These are phyloP conservation scores for Neurospora sp. DNA, from an alignment of 2,329 filamentous ascomycete species.

Conservation along the genomic window DNA sequence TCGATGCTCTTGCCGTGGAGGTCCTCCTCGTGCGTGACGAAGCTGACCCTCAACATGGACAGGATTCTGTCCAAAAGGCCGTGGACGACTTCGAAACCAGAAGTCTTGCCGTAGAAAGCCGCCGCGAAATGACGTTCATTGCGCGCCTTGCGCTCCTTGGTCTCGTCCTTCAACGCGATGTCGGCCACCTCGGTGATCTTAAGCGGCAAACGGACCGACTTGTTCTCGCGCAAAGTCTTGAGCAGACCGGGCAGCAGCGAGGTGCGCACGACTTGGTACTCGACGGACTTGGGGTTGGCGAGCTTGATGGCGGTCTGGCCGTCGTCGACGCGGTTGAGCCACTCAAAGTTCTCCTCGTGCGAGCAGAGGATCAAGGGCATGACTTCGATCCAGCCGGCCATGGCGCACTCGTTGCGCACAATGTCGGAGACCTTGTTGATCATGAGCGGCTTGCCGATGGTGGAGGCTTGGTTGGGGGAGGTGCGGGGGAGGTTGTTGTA, in stretches of 20 bases:
- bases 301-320: constrained; percentile 74
- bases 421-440: constrained; percentile 96
- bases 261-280: constrained; percentile 90
- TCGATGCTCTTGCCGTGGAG: constrained; percentile 41
- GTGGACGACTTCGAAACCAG: constrained; percentile 92
- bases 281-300: constrained; percentile 84
- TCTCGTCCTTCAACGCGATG: constrained; percentile 81
- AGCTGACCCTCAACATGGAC: constrained; percentile 79
- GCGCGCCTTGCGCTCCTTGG: constrained; percentile 67
- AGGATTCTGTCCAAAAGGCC: constrained; percentile 86
- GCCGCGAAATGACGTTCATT: constrained; percentile 97
- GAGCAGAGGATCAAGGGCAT: constrained; percentile 95
- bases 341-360: constrained; percentile 95
- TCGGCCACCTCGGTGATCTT: constrained; percentile 89
- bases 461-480: constrained; percentile 77
- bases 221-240: constrained; percentile 92
- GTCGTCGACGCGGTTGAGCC: constrained; percentile 85
- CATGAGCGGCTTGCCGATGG: constrained; percentile 74
- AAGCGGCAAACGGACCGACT: constrained; percentile 77
- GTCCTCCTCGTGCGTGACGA: constrained; percentile 67
- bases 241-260: constrained; percentile 77
- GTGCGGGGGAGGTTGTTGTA: constrained; percentile 91
- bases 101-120: constrained; percentile 87
- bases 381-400: constrained; percentile 94
- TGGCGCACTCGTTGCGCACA: constrained; percentile 76